Base-by-base conservation (phyloP, 495 filamentous ascomycete genomes). In the Lepraria neglecta region DNA sequence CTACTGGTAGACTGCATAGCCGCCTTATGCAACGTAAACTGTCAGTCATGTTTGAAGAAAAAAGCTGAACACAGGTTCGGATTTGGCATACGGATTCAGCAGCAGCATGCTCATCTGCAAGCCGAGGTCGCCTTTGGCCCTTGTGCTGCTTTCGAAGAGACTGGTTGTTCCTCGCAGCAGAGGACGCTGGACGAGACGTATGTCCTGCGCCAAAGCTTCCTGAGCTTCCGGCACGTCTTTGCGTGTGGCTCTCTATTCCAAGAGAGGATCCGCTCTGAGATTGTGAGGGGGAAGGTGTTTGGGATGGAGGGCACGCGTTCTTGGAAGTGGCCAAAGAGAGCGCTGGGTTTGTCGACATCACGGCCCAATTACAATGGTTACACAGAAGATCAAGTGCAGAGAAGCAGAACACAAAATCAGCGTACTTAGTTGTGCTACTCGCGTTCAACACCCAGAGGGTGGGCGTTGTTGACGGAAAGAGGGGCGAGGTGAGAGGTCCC, bases 1-100 rank as follows among this genome's bases (percentile, higher is more conserved):
- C 87, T 91, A 63, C 79, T 90, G 45, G 87, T 78, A 68, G 91
- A 91, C 73, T 84, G 85, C 81, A 96, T 89, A 70, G 87, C 87
- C 74, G 84, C 80, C 84, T n/a, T 89, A 53, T 30, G 60, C 47
- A 53, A 40, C 48, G 48, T 47, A 9, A 53, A 35, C 33, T 52
- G 62, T 75, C 59, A 73, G 67, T 68, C 62, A 56, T 47, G 45
- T 57, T 46, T 31, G 45, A 57, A 62, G 11, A 3, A 5, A 27
- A 21, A 63, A 46, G 60, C 33, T 64, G 38, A 52, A 40, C 1
- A 51, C 31, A 14, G 46, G 52, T 7, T 60, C 43, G 33, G 58
- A 48, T 56, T 43, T 55, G 28, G 77, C 83, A 72, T 71, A 86
- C 85, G 64, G 89, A 81, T 78, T 95, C 91, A 60, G 83, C 89